phyloP scores from a whole-genome alignment of 106 monocot species.

The Chionographis japonica region DNA sequence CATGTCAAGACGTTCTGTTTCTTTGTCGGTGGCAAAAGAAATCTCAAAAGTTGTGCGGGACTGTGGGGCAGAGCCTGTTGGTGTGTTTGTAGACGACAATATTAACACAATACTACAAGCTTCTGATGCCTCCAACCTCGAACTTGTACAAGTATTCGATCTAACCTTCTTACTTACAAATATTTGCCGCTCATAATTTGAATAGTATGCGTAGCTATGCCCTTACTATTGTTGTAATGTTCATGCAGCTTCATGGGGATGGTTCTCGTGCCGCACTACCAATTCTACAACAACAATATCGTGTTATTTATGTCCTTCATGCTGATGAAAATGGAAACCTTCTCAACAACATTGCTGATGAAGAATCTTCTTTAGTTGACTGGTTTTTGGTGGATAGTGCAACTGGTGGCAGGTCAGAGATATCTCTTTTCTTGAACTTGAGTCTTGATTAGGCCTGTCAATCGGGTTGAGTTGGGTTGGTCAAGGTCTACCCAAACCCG shows the following conservation, averaged over 20 bases:
- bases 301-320: slow-evolving; percentile 40
- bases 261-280: slow-evolving; percentile 32
- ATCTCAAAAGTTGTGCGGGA: slow-evolving; percentile 30
- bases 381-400: slow-evolving; percentile 38
- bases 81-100: slow-evolving; percentile 43
- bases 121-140: slow-evolving; percentile 15
- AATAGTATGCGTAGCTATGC: no score
- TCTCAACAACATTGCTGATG: no score
- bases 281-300: slow-evolving; percentile 5
- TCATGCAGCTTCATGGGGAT: slow-evolving; percentile 42
- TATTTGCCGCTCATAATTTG: no score
- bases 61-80: slow-evolving; percentile 40
- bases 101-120: slow-evolving; percentile 20
- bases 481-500: no score
- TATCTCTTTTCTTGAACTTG: neutral
- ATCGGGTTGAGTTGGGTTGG: no score
- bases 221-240: no score
- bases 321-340: no score
- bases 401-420: slow-evolving; percentile 33
- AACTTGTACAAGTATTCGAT: slow-evolving; percentile 29
- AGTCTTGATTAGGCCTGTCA: no score
- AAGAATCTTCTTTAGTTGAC: no score
- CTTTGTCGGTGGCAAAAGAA: slow-evolving; percentile 28
- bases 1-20: slow-evolving; percentile 35
- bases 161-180: no score